Base-by-base conservation (phyloP, 768 basidiomycete genomes). In the Agrocybe praecox region DNA sequence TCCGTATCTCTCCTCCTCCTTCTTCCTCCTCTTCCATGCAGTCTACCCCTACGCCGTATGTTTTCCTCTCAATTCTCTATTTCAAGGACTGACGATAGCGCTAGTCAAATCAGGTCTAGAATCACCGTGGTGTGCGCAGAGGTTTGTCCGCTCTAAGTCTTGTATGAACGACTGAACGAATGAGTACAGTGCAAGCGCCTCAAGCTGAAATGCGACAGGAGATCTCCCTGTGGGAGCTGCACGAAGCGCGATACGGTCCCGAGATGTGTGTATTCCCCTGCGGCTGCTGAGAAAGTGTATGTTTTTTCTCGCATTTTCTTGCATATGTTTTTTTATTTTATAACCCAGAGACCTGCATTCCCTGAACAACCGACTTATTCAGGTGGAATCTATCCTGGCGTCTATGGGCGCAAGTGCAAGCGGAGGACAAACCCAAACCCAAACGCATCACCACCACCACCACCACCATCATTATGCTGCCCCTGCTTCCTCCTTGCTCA, bases 111-210 rank as follows among this genome's bases (percentile, higher is more conserved):
- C 43, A 86, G 89, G 52, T 89, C 89, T 1, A 81, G 89, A 48
- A 85, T 90, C 60, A 91, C 89, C 44, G 89, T 91, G 32, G 89
- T 91, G 6, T 91, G 89, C 61, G 90, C 87, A 68, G 90, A 92
- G 84, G n/a, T n/a, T n/a, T n/a, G 89, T 89, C 32, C 29, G 80
- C 62, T 24, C n/a, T 52, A 9, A 26, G 40, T 32, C 40, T 19
- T 36, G 8, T 26, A 24, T n/a, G 17, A 17, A 47, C n/a, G n/a
- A n/a, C n/a, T n/a, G n/a, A n/a, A n/a, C n/a, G n/a, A n/a, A n/a
- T n/a, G n/a, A n/a, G n/a, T 42, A 2, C 67, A 94, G 89, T 94
- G 92, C 76, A 94, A 94, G 70, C 89, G 92, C 4, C 79, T 94
- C 52, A 94, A 94, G 64, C 80, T 94, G 52, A 92, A 88, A 74